Evolutionary conservation across 2,329 filamentous ascomycete genomes (phyloP).

Genomic region (Claviceps sp.): DNA sequence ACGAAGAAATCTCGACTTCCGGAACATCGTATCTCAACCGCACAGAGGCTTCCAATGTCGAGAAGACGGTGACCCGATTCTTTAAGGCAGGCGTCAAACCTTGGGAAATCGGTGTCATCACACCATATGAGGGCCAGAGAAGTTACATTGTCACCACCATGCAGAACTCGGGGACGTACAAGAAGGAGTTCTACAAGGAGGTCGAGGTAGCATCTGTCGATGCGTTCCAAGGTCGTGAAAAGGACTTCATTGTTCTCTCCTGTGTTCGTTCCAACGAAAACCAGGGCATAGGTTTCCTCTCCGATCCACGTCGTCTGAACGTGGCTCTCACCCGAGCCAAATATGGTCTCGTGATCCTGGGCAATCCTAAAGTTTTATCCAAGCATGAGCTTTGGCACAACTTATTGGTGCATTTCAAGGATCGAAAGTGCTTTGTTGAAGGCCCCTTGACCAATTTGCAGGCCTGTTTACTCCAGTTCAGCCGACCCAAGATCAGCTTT

Average conservation of each 20-base stretch:
- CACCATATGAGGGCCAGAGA: slow-evolving; percentile 93
- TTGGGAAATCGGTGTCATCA: slow-evolving; percentile 90
- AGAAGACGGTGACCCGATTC: slow-evolving; percentile 96
- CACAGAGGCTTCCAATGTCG: slow-evolving; percentile 91
- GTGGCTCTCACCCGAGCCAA: slow-evolving; percentile 94
- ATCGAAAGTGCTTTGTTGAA: slow-evolving; percentile 89
- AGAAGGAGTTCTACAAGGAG: slow-evolving; percentile 97
- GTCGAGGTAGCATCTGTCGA: slow-evolving; percentile 97
- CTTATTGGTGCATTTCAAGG: slow-evolving; percentile 90
- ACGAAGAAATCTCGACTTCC: slow-evolving; percentile 94
- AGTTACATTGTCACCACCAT: slow-evolving; percentile 99
- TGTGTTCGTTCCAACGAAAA: slow-evolving; percentile 98
- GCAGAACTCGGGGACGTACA: slow-evolving; percentile 94
- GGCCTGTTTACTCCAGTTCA: slow-evolving; percentile 87
- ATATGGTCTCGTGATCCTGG: slow-evolving; percentile 89
- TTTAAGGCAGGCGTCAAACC: slow-evolving; percentile 98
- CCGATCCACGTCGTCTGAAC: slow-evolving; percentile 91
- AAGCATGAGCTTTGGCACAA: slow-evolving; percentile 98
- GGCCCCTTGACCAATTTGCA: slow-evolving; percentile 93
- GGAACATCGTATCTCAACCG: slow-evolving; percentile 97
- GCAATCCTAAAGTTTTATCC: slow-evolving; percentile 91
- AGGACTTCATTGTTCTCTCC: slow-evolving; percentile 96
- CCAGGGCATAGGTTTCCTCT: slow-evolving; percentile 97
- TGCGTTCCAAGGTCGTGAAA: slow-evolving; percentile 96
- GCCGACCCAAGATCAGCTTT: slow-evolving; percentile 82